These are phyloP conservation scores for Syzygium grande DNA, from an alignment of 345 rosid genomes.

Conservation along the genomic window DNA sequence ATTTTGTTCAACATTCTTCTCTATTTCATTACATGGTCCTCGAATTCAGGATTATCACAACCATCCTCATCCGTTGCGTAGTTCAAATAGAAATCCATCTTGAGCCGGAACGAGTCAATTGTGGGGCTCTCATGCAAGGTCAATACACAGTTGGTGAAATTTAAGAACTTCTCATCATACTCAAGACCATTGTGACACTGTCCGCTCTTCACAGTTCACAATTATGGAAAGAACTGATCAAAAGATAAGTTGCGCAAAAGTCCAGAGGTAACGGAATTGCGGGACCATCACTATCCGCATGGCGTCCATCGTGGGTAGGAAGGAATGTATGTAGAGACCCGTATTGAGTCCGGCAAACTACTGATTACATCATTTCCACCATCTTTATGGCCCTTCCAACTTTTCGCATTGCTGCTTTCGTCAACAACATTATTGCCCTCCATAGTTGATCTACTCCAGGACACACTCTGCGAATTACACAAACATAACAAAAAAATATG, in stretches of 20 bases:
- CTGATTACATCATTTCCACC: not conserved
- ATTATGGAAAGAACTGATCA: not conserved
- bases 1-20: not conserved
- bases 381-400: not conserved
- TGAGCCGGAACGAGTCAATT: not conserved
- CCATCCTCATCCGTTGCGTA: not conserved
- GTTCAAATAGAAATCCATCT: not conserved
- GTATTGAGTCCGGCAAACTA: not conserved
- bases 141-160: no score
- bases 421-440: not conserved
- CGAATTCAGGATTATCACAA: not conserved
- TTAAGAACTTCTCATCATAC: no score
- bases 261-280: not conserved
- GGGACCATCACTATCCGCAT: not conserved
- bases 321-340: no score
- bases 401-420: not conserved
- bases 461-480: not conserved
- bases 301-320: not conserved
- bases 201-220: no score
- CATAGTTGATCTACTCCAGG: not conserved
- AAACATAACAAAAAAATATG: not conserved
- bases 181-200: no score
- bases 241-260: not conserved
- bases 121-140: not conserved
- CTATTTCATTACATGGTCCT: not conserved